Conservation (phyloP, 129 eudicot genomes). For the Helianthus annuus region DNA sequence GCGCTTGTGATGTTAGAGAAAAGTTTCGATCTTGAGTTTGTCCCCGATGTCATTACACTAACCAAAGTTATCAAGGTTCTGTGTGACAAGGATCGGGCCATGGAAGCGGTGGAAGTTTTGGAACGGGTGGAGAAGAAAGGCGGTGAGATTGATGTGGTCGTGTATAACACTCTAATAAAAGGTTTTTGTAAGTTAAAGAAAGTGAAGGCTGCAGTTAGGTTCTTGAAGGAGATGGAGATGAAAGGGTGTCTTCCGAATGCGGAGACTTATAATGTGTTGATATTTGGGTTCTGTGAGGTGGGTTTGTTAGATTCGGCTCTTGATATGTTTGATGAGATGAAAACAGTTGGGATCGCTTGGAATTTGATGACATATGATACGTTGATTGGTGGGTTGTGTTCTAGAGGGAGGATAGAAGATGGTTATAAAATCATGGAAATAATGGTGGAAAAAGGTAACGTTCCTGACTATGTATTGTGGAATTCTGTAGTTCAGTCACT, state of each 20-base stretch:
- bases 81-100: constrained; percentile 55
- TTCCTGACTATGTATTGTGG: constrained; percentile 54
- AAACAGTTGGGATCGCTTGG: constrained; percentile 51
- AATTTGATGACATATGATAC: constrained; percentile 61
- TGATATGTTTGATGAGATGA: constrained; percentile 76
- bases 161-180: constrained; percentile 69
- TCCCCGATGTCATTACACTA: constrained; percentile 68
- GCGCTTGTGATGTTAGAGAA: constrained; percentile 88
- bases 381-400: constrained; percentile 66
- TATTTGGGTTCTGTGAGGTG: constrained; percentile 67
- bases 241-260: constrained; percentile 79
- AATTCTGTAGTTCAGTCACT: constrained; percentile 43
- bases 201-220: constrained; percentile 51
- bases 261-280: constrained; percentile 65
- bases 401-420: constrained; percentile 60
- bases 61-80: constrained; percentile 64
- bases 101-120: constrained; percentile 75
- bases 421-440: constrained; percentile 65
- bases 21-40: constrained; percentile 60
- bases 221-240: constrained; percentile 78
- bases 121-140: constrained; percentile 72
- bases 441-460: constrained; percentile 58
- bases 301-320: constrained; percentile 57
- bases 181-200: constrained; percentile 73
- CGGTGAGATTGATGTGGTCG: constrained; percentile 68